Conservation (phyloP, 1,284 basidiomycete genomes). For the Ganoderma boninense region DNA sequence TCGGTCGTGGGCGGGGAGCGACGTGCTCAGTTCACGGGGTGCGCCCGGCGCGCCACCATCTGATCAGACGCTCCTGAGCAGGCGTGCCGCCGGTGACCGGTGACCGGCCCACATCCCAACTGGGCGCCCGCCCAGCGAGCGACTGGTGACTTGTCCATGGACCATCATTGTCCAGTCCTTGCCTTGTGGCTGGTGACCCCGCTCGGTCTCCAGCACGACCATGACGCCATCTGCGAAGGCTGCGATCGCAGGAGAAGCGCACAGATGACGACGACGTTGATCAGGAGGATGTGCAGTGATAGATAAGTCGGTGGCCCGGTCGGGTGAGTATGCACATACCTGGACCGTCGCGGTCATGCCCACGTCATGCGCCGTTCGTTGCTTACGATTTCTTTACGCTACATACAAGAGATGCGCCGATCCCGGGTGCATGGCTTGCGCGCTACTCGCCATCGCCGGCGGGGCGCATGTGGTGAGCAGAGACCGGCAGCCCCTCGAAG, state of each 20-base stretch:
- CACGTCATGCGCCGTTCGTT: background rate
- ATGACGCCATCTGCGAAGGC: background rate
- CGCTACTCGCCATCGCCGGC: background rate
- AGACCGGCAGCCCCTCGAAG: background rate
- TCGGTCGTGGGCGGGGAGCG: background rate
- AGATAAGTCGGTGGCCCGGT: background rate
- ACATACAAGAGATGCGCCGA: background rate
- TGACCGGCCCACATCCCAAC: background rate
- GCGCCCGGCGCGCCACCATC: conserved; percentile 25
- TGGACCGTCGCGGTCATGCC: background rate
- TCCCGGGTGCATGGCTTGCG: background rate
- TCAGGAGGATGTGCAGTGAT: background rate
- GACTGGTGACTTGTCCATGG: background rate
- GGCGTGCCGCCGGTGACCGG: background rate
- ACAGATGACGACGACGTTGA: background rate
- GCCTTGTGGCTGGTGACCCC: too few relatives aligned
- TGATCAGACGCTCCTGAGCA: conserved; percentile 12
- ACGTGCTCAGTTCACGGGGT: too few relatives aligned
- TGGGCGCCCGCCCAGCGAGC: background rate
- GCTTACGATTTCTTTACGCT: conserved; percentile 1
- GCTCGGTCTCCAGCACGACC: background rate
- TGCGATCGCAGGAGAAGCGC: background rate
- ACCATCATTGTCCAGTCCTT: too few relatives aligned
- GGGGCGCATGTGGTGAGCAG: background rate
- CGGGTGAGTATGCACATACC: background rate